Conservation (phyloP, 2,329 filamentous ascomycete genomes). For the Botryotinia convoluta region DNA sequence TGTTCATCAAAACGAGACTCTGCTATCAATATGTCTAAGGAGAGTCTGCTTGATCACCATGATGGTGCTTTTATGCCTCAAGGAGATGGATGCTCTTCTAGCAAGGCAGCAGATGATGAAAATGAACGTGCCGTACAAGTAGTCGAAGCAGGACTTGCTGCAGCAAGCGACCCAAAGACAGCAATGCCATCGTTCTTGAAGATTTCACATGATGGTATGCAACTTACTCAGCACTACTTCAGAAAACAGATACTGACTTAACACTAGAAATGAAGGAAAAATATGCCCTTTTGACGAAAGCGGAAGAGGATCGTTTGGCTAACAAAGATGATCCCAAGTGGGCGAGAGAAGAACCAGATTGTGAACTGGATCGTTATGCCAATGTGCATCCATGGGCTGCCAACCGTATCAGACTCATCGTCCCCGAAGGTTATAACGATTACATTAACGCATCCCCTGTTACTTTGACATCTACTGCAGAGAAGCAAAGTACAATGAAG, state of each 20-base stretch:
- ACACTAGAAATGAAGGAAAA: slow-evolving; percentile 54
- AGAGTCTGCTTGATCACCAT: slow-evolving; percentile 5
- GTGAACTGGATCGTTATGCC: slow-evolving; percentile 73
- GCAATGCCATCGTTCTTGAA: slow-evolving; percentile 52
- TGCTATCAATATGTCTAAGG: background rate
- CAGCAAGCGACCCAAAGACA: slow-evolving; percentile 9
- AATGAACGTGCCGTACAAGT: slow-evolving; percentile 2
- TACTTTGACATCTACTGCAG: slow-evolving; percentile 42
- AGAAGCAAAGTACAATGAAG: slow-evolving; percentile 32
- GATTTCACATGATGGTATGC: slow-evolving; percentile 48
- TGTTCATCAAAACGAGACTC: slow-evolving; percentile 1
- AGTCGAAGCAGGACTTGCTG: slow-evolving; percentile 9
- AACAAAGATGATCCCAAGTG: slow-evolving; percentile 45
- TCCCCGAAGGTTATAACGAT: slow-evolving; percentile 69
- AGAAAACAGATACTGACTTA: slow-evolving; percentile 21
- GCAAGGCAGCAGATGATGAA: slow-evolving; percentile 18
- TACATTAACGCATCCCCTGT: slow-evolving; percentile 80
- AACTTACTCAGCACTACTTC: slow-evolving; percentile 16
- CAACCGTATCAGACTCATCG: slow-evolving; percentile 77
- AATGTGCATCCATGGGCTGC: slow-evolving; percentile 90
- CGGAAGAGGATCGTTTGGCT: slow-evolving; percentile 42
- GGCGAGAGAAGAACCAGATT: slow-evolving; percentile 57
- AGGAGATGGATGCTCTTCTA: slow-evolving; percentile 19
- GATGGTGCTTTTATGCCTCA: slow-evolving; percentile 15
- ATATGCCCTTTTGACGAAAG: slow-evolving; percentile 62